phyloP scores from a whole-genome alignment of 768 basidiomycete species.

The Calocybe gangraenosa region DNA sequence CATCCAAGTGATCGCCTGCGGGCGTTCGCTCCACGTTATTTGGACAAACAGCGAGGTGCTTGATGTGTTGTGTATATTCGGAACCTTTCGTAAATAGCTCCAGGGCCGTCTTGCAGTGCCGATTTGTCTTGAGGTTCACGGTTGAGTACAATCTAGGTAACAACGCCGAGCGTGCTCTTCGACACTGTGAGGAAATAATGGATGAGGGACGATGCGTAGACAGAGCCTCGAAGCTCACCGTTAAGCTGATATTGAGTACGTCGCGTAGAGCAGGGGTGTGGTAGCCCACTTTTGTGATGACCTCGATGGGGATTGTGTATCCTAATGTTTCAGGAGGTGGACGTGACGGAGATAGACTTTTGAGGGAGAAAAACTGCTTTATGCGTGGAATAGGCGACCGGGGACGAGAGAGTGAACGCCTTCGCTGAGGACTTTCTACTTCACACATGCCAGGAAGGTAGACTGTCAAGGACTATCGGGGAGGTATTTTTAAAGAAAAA shows the following conservation, averaged over 20 bases:
- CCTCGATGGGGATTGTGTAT: conserved; percentile 16
- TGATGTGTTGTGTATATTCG: conserved; percentile 25
- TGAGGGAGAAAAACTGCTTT: conserved; percentile 17
- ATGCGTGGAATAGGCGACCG: conserved; percentile 19
- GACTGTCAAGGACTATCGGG: not conserved
- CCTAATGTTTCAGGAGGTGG: conserved; percentile 1
- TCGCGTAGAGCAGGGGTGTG: conserved; percentile 21
- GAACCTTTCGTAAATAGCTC: conserved; percentile 45
- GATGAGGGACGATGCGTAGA: not conserved
- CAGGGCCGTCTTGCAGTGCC: conserved; percentile 26
- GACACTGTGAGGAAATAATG: conserved; percentile 20
- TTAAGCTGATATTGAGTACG: conserved; percentile 25
- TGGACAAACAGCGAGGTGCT: conserved; percentile 24
- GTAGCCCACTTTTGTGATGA: conserved; percentile 24
- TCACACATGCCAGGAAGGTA: conserved; percentile 4
- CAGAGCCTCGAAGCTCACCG: conserved; percentile 14
- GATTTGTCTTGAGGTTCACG: conserved; percentile 32
- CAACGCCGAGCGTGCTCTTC: conserved; percentile 21
- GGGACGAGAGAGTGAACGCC: conserved; percentile 10
- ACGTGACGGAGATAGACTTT: not conserved
- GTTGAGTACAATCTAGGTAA: conserved; percentile 26
- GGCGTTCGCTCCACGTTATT: conserved; percentile 31
- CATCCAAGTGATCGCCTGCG: conserved; percentile 29
- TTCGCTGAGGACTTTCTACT: conserved; percentile 9
- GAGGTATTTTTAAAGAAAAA: conserved; percentile 8